Base-by-base conservation (phyloP, 1,284 basidiomycete genomes). In the Meripilus lineatus region DNA sequence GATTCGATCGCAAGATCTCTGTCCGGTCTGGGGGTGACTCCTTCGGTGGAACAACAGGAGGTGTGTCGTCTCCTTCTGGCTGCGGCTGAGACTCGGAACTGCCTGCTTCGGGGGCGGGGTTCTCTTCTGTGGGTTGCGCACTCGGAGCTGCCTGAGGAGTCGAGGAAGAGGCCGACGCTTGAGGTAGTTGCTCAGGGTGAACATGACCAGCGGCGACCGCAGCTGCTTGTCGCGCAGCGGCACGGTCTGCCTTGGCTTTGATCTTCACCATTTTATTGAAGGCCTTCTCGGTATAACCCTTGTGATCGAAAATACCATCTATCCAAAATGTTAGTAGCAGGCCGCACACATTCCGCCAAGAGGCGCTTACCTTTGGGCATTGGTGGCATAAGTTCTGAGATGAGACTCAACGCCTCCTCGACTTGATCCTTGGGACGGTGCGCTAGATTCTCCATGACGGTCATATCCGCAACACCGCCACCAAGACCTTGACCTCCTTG, bases 391-490 rank as follows among this genome's bases (percentile, higher is more conserved):
- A 97, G 67, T 61, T 97, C 94, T 28, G 87, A 88, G 20, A 94
- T 74, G 15, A 97, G 75, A 50, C 84, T 85, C 21, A 97, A 69
- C 0, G 89, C 84, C 66, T 97, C 93, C 65, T 96, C 93, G 5
- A 97, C 80, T 62, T 96, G 93, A 53, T 98, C 95, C 68, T 98
- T 98, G 8, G 95, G 90, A 30, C 93, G 78, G 63, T 97, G 93
- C 0, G 93, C 93, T 26, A 99, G 71, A 62, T 95, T 98, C 67
- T 98, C 92, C 80, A 98, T 90, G 26, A 99, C 90, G 5, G 91
- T 89, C 90, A 98, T 94, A 62, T 98, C 94, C 3, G 89, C 89
- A 5, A 93, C 65, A 18, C 90, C 88, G 26, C 88, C 89, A 22
- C 87, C 88, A 1, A 92, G 66, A 7, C 88, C 88, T 61, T 91